Percentiles rank a stretch among this genome's conserved stretches.
phyloP scores from a whole-genome alignment of 2,329 filamentous ascomycete genomes.

The Hirsutella minnesotensis region DNA sequence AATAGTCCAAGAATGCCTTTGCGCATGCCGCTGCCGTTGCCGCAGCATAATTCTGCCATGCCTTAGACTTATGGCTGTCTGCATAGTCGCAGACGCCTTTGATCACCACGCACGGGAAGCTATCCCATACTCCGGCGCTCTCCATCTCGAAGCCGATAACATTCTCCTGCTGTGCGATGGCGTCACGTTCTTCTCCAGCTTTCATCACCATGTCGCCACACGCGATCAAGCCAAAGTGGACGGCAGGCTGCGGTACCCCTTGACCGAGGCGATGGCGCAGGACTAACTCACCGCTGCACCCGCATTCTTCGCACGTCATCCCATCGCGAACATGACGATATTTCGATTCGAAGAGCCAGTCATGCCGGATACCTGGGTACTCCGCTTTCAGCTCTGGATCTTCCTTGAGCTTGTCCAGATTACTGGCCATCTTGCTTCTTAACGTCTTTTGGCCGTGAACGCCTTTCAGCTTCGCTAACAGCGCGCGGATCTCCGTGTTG shows the following conservation, averaged over 20 bases:
- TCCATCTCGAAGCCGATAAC: constrained; percentile 11
- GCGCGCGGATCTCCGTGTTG: constrained; percentile 13
- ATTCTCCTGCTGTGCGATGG: constrained; percentile 23
- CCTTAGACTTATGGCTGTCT: constrained; percentile 11
- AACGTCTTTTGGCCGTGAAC: constrained; percentile 2
- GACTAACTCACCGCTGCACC: constrained; percentile 11
- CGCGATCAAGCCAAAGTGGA: constrained; percentile 25
- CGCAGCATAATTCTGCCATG: constrained; percentile 6
- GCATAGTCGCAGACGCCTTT: constrained; percentile 27
- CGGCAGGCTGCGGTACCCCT: neutral
- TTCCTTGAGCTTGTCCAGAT: neutral
- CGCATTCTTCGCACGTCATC: neutral
- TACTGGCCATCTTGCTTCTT: neutral
- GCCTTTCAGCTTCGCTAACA: constrained; percentile 13
- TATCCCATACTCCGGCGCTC: constrained; percentile 17
- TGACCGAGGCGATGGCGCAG: constrained; percentile 14
- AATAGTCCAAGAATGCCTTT: neutral
- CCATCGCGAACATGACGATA: neutral
- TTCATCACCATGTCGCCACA: constrained; percentile 29
- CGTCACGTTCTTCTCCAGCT: constrained; percentile 20
- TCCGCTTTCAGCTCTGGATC: neutral
- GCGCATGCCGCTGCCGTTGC: constrained; percentile 16
- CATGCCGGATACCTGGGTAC: neutral
- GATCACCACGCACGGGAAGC: constrained; percentile 21
- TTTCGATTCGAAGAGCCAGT: neutral